A percentile compares a stretch with the other conserved stretches of the same genome.
Conservation (phyloP, 139 green algal genomes). For the Astrephomene gubernaculifera region DNA sequence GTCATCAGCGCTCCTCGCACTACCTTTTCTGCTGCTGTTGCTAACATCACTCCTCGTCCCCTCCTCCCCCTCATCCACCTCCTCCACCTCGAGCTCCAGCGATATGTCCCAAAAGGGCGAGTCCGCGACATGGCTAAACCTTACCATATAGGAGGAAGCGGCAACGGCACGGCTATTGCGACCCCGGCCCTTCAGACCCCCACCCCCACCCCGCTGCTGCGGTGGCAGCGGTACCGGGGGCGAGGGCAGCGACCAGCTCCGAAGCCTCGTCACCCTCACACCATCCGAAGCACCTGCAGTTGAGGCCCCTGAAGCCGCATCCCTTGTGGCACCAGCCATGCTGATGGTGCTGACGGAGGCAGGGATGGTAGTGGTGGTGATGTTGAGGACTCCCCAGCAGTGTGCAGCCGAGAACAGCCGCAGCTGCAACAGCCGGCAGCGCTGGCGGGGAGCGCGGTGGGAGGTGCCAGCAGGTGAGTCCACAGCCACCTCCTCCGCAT, state of each 20-base stretch:
- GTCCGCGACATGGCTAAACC: slow-evolving; percentile 16
- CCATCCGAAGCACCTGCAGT: too few species aligned
- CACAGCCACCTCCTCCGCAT: too few species aligned
- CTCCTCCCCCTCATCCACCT: background rate
- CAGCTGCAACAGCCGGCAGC: background rate
- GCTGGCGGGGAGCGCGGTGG: background rate
- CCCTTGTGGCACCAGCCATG: too few species aligned
- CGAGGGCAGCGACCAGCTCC: slow-evolving; percentile 9
- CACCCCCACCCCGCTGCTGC: background rate
- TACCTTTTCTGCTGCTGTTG: too few species aligned
- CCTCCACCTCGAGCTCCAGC: background rate
- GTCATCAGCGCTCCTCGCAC: background rate
- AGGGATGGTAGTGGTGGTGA: slow-evolving; percentile 2
- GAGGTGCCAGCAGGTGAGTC: too few species aligned
- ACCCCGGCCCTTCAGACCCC: too few species aligned
- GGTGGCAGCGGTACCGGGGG: background rate
- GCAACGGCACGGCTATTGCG: too few species aligned
- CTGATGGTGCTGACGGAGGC: too few species aligned
- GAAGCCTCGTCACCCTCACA: background rate
- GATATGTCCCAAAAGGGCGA: slow-evolving; percentile 29
- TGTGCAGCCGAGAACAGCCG: slow-evolving; percentile 13
- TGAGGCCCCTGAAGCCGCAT: too few species aligned
- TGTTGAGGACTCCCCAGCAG: slow-evolving; percentile 41
- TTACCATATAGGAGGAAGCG: slow-evolving; percentile 24
- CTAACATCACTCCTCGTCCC: too few species aligned